Conservation (phyloP, 2,329 filamentous ascomycete species). For the Sclerotinia nivalis region DNA sequence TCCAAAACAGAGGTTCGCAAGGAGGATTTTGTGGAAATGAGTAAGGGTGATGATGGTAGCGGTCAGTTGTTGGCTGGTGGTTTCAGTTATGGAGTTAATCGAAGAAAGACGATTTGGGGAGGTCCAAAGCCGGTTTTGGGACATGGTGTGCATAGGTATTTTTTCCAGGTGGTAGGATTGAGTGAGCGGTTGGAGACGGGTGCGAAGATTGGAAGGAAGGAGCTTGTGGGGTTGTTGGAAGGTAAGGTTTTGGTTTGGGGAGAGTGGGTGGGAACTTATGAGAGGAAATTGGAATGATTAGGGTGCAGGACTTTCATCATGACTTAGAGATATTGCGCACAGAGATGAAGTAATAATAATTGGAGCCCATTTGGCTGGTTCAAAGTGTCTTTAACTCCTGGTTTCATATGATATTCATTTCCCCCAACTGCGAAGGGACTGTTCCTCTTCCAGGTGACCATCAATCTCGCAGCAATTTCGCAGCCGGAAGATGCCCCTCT, state of each 20-base stretch:
- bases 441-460: background rate
- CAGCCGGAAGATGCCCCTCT: too few relatives aligned
- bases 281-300: background rate
- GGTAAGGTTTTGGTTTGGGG: constrained; percentile 17
- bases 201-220: background rate
- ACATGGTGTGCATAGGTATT: constrained; percentile 4
- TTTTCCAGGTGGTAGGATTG: constrained; percentile 3
- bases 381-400: too few relatives aligned
- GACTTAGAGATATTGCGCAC: background rate
- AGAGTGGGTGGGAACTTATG: background rate
- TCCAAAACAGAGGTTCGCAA: background rate
- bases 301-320: background rate
- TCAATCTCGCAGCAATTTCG: too few relatives aligned
- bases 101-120: background rate
- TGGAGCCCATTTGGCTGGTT: background rate
- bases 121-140: background rate
- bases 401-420: background rate
- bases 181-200: background rate
- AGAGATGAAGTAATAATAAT: background rate
- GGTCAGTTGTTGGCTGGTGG: background rate
- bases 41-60: background rate
- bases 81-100: background rate
- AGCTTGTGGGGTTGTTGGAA: constrained; percentile 6
- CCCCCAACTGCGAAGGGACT: background rate
- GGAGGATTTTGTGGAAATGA: background rate